Conservation (phyloP, 2,329 filamentous ascomycete species). For the Epichloe hybrida region DNA sequence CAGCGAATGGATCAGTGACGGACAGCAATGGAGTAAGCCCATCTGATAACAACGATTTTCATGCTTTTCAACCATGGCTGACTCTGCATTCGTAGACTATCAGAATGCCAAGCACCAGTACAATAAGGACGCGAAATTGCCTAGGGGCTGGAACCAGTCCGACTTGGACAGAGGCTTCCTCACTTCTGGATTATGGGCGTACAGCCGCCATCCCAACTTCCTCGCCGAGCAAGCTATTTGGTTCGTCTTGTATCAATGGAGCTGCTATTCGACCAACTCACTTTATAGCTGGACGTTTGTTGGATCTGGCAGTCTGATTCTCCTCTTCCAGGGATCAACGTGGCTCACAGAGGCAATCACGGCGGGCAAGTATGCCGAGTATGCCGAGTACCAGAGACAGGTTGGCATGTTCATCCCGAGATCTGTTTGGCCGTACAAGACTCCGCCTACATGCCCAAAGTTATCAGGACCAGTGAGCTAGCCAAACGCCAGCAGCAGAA, state of each 20-base stretch:
- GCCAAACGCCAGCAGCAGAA: constrained; percentile 29
- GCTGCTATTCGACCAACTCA: constrained; percentile 56
- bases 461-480: constrained; percentile 38
- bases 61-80: background rate
- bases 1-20: constrained; percentile 71
- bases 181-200: constrained; percentile 71
- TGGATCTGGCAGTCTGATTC: constrained; percentile 55
- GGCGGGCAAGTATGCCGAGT: constrained; percentile 74
- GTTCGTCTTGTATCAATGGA: constrained; percentile 81
- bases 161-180: constrained; percentile 87
- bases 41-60: background rate
- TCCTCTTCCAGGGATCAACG: constrained; percentile 82
- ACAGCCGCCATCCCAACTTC: constrained; percentile 90
- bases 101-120: constrained; percentile 72
- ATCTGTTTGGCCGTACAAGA: constrained; percentile 28
- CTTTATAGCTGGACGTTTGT: constrained; percentile 66
- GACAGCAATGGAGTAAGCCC: constrained; percentile 70
- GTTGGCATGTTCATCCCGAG: constrained; percentile 75
- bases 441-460: constrained; percentile 26
- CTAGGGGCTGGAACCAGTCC: constrained; percentile 48
- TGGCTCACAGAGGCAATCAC: constrained; percentile 77
- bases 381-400: constrained; percentile 66
- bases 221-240: constrained; percentile 83
- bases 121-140: constrained; percentile 56
- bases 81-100: constrained; percentile 38